Conservation (phyloP, 768 basidiomycete species). For the Pulveroboletus frians region DNA sequence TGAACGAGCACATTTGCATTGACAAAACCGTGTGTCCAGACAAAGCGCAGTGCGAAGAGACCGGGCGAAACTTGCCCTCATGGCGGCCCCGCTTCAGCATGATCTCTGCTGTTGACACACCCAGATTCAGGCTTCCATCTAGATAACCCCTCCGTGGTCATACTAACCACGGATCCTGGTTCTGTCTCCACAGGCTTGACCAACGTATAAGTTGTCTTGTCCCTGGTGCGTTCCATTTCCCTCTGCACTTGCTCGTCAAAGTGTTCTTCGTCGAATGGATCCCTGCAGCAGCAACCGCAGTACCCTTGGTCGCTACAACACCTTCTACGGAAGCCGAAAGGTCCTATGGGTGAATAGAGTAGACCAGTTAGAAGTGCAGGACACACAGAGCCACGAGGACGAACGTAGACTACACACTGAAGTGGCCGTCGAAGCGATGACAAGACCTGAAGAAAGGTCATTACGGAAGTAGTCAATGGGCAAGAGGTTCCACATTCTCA, state of each 20-base stretch:
- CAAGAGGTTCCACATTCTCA: neutral
- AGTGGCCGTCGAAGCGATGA: conserved; percentile 5
- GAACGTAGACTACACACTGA: conserved; percentile 14
- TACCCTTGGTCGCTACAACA: conserved; percentile 15
- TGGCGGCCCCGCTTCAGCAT: neutral
- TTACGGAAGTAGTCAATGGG: neutral
- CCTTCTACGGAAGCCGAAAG: conserved; percentile 4
- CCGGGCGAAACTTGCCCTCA: neutral
- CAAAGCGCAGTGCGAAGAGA: neutral
- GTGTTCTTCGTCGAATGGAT: conserved; percentile 15
- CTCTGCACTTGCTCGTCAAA: conserved; percentile 15
- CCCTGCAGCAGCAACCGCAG: conserved; percentile 17
- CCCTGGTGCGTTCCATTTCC: conserved; percentile 20
- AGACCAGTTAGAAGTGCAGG: neutral
- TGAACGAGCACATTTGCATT: neutral
- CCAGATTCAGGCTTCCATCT: neutral
- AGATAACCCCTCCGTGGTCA: neutral
- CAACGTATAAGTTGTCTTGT: conserved; percentile 5
- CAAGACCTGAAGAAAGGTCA: conserved; percentile 3
- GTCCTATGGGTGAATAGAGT: neutral
- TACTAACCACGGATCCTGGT: conserved; percentile 3
- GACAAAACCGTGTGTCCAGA: neutral
- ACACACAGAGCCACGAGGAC: neutral
- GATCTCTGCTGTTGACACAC: neutral
- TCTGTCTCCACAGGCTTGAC: conserved; percentile 7